Conservation (phyloP, 768 basidiomycete genomes). For the Podaxis mareebaensis region DNA sequence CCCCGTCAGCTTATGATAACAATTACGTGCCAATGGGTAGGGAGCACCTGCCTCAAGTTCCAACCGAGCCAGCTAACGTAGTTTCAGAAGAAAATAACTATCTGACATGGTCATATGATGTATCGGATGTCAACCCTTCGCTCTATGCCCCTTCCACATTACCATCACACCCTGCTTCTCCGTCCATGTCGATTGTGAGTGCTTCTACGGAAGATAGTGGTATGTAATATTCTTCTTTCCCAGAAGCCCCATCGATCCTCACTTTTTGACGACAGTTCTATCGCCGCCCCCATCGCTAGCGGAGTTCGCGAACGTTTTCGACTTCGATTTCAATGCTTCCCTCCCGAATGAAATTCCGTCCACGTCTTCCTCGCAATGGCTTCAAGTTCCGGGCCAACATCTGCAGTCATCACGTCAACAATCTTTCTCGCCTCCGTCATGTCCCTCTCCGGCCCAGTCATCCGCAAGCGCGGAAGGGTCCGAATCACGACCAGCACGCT, state of each 20-base stretch:
- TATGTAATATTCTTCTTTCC: constrained; percentile 19
- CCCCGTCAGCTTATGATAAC: constrained; percentile 1
- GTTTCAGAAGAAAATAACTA: constrained; percentile 24
- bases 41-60: neutral
- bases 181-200: constrained; percentile 31
- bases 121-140: constrained; percentile 22
- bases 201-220: constrained; percentile 36
- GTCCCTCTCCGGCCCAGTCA: constrained; percentile 28
- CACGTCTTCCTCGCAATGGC: constrained; percentile 15
- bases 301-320: constrained; percentile 33
- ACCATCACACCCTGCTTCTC: constrained; percentile 22
- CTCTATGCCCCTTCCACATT: constrained; percentile 17
- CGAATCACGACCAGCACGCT: constrained; percentile 25
- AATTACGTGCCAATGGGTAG: constrained; percentile 11
- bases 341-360: constrained; percentile 12
- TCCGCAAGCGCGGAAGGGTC: constrained; percentile 26
- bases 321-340: constrained; percentile 32
- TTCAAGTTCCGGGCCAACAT: constrained; percentile 17
- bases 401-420: constrained; percentile 16
- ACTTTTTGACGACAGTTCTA: constrained; percentile 23
- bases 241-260: constrained; percentile 11
- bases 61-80: neutral
- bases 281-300: constrained; percentile 34
- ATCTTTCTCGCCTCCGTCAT: constrained; percentile 21
- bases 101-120: constrained; percentile 29